phyloP scores from a whole-genome alignment of 1,284 basidiomycete species.

The Thecaphora frezii region DNA sequence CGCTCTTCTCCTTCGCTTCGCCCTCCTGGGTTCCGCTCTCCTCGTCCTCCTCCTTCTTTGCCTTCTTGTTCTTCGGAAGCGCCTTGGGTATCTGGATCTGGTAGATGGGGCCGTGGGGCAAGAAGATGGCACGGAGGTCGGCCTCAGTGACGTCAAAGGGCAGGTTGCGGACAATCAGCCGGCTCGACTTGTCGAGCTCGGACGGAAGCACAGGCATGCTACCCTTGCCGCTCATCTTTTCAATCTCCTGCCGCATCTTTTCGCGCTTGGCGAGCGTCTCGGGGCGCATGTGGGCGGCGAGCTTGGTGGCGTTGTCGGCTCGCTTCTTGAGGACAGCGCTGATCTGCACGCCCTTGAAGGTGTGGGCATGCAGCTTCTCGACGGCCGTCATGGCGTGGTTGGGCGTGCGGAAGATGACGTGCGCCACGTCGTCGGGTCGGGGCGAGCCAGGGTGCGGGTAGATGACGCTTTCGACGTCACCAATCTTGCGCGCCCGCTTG shows the following conservation, averaged over 20 bases:
- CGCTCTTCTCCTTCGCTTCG: conserved; percentile 15
- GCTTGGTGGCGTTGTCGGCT: conserved; percentile 65
- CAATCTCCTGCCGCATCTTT: conserved; percentile 60
- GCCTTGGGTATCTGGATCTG: conserved; percentile 7
- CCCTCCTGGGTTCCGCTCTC: conserved; percentile 68
- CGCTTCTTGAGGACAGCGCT: conserved; percentile 90
- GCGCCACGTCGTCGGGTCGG: conserved; percentile 63
- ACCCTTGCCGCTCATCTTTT: conserved; percentile 37
- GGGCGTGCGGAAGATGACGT: conserved; percentile 76
- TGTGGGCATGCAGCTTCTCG: conserved; percentile 84
- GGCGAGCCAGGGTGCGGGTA: conserved; percentile 32
- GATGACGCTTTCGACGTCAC: conserved; percentile 53
- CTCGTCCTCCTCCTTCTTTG: neutral
- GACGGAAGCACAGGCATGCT: conserved; percentile 28
- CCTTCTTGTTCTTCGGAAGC: neutral
- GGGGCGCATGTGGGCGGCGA: conserved; percentile 62
- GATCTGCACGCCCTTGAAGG: conserved; percentile 84
- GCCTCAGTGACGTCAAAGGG: conserved; percentile 70
- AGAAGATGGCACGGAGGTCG: conserved; percentile 83
- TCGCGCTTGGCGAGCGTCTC: conserved; percentile 60
- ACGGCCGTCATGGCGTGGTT: conserved; percentile 72
- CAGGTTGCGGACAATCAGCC: conserved; percentile 89
- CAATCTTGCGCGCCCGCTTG: conserved; percentile 55
- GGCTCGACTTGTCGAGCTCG: conserved; percentile 62
- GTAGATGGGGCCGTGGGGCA: conserved; percentile 83